Evolutionary conservation across 1,139 yeast genomes (phyloP).

Genomic region (Sugiyamaella pinicola): DNA sequence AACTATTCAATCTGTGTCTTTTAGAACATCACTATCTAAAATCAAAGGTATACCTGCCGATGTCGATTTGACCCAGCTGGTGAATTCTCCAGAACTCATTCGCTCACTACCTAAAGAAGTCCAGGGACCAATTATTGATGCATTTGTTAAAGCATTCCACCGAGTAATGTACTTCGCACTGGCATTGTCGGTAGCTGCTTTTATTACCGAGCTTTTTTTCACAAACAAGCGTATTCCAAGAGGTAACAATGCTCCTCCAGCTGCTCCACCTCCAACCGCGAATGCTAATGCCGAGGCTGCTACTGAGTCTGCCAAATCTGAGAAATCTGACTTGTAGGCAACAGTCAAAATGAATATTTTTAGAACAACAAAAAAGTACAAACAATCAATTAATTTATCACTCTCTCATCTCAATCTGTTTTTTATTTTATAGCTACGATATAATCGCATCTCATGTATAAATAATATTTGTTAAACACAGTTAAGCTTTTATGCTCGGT

Average conservation of each 20-base stretch:
- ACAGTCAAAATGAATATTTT: too few relatives aligned
- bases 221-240: conserved; percentile 32
- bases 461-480: too few relatives aligned
- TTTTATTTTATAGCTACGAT: too few relatives aligned
- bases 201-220: conserved; percentile 27
- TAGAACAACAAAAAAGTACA: too few relatives aligned
- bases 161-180: conserved; percentile 32
- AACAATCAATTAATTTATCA: too few relatives aligned
- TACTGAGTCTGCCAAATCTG: background rate
- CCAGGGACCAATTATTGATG: conserved; percentile 25
- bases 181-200: conserved; percentile 27
- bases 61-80: conserved; percentile 21
- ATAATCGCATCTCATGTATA: background rate
- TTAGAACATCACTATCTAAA: conserved; percentile 23
- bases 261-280: conserved; percentile 1
- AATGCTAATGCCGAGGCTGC: background rate
- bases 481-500: too few relatives aligned
- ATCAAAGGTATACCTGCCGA: conserved; percentile 23
- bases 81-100: conserved; percentile 32
- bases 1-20: conserved; percentile 47
- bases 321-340: background rate
- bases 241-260: conserved; percentile 4
- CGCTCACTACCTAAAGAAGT: conserved; percentile 25
- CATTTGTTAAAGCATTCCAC: conserved; percentile 33
- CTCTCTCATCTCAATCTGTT: background rate